Percentiles rank a stretch among this genome's conserved stretches.
Conservation (phyloP, 2,329 filamentous ascomycete species). For the Diaporthe sp. region DNA sequence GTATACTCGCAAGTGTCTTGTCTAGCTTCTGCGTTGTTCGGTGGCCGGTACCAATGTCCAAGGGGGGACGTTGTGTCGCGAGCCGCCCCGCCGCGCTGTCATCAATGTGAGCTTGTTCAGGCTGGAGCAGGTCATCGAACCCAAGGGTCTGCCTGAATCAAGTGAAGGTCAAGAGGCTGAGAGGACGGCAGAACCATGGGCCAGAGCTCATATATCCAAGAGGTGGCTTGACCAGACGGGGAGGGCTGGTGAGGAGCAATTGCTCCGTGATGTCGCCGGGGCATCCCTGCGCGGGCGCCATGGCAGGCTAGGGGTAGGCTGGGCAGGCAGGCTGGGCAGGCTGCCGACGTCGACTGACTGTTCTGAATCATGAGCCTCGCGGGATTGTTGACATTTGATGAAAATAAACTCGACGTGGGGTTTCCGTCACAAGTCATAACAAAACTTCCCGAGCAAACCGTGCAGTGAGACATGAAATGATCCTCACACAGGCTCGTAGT, state of each 20-base stretch:
- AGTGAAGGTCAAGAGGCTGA: background rate
- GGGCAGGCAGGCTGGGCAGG: background rate
- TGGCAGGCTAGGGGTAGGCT: background rate
- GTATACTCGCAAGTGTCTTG: conserved; percentile 12
- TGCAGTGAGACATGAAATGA: background rate
- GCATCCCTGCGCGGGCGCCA: background rate
- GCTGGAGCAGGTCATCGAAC: too few relatives aligned
- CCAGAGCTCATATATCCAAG: background rate
- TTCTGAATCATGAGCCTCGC: background rate
- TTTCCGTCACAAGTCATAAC: background rate
- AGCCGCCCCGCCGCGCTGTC: conserved; percentile 3
- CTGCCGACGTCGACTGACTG: background rate
- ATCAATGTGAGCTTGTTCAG: background rate
- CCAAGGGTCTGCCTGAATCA: background rate
- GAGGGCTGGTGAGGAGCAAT: conserved; percentile 6
- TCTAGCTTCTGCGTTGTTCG: conserved; percentile 22
- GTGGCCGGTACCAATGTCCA: background rate
- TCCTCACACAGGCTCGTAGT: background rate
- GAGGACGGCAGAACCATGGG: background rate
- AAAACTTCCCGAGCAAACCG: background rate
- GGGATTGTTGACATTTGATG: background rate
- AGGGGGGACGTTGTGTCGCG: conserved; percentile 8
- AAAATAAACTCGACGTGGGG: background rate
- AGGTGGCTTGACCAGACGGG: background rate
- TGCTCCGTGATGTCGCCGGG: conserved; percentile 4